Conservation (phyloP, 2,329 filamentous ascomycete genomes). For the Lojkania enalia region DNA sequence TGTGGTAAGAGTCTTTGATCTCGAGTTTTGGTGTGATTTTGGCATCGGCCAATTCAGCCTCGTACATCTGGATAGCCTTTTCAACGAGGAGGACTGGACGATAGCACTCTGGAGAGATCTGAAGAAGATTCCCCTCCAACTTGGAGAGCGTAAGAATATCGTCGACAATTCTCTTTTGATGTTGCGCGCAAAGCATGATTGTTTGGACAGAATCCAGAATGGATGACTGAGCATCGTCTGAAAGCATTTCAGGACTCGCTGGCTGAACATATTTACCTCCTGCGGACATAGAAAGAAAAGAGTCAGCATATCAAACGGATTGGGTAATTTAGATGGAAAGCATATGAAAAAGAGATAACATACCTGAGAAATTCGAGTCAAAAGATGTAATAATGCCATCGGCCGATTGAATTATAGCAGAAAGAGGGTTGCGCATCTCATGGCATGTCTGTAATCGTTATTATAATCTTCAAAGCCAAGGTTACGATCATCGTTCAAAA, state of each 20-base stretch:
- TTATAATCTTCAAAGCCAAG: no score
- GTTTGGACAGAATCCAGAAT: conserved; percentile 25
- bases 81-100: conserved; percentile 21
- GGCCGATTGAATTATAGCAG: conserved; percentile 32
- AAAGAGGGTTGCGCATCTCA: conserved; percentile 35
- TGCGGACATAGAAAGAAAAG: neutral
- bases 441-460: conserved; percentile 19
- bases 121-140: conserved; percentile 32
- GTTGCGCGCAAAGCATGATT: conserved; percentile 32
- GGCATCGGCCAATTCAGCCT: conserved; percentile 21
- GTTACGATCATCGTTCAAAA: no score
- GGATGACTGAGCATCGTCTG: conserved; percentile 1
- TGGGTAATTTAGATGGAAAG: conserved; percentile 9
- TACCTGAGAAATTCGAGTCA: neutral
- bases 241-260: neutral
- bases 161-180: conserved; percentile 36
- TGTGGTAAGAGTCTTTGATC: conserved; percentile 15
- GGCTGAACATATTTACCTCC: neutral
- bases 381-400: conserved; percentile 20
- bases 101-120: conserved; percentile 22
- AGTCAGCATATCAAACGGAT: conserved; percentile 4
- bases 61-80: conserved; percentile 25
- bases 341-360: neutral
- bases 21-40: conserved; percentile 12
- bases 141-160: conserved; percentile 41